Evolutionary conservation across 306 rosid genomes (phyloP).

Genomic region (Ammopiptanthus mongolicus): DNA sequence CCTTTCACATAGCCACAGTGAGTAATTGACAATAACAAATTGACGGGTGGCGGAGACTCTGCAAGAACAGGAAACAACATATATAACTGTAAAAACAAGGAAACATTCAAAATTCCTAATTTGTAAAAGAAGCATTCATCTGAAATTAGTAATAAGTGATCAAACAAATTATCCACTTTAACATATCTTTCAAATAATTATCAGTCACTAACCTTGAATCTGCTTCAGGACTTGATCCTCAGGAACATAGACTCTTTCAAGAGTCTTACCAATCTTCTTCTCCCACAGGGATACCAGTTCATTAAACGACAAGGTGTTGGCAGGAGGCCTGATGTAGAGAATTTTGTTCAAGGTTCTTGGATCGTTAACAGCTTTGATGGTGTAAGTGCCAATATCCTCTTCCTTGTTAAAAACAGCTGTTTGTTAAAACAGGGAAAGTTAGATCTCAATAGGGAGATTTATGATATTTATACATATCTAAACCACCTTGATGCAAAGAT

Average conservation of each 20-base stretch:
- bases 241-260: slow-evolving; percentile 21
- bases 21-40: slow-evolving; percentile 26
- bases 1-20: slow-evolving; percentile 43
- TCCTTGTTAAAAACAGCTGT: slow-evolving; percentile 34
- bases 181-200: background rate
- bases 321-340: slow-evolving; percentile 24
- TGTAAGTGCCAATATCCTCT: slow-evolving; percentile 34
- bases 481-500: background rate
- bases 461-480: background rate
- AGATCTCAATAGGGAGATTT: background rate
- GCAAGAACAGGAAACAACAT: background rate
- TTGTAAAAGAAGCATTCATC: background rate
- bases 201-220: slow-evolving; percentile 1
- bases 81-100: background rate
- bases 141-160: background rate
- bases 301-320: slow-evolving; percentile 30
- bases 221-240: slow-evolving; percentile 19
- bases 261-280: slow-evolving; percentile 31
- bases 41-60: slow-evolving; percentile 33
- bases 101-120: background rate
- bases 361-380: slow-evolving; percentile 39
- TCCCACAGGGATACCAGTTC: slow-evolving; percentile 43
- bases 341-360: slow-evolving; percentile 43
- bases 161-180: no score
- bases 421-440: background rate